phyloP scores from a whole-genome alignment of 495 filamentous ascomycete species.

The Daldinia caldariorum region DNA sequence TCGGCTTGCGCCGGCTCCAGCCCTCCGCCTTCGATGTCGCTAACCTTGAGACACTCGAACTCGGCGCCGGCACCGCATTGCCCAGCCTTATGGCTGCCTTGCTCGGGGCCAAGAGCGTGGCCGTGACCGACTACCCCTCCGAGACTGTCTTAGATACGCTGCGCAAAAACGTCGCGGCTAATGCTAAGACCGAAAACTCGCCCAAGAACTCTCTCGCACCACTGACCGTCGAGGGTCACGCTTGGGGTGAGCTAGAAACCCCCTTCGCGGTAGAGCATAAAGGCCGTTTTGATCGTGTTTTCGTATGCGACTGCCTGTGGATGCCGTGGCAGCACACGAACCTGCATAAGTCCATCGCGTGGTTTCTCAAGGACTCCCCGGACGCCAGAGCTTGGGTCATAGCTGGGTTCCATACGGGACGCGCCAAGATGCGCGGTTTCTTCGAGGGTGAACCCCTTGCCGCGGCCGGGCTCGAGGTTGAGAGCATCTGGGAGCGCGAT shows the following conservation, averaged over 20 bases:
- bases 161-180: slow-evolving; percentile 64
- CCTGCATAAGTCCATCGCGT: slow-evolving; percentile 72
- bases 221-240: slow-evolving; percentile 69
- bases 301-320: slow-evolving; percentile 89
- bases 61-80: slow-evolving; percentile 76
- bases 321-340: slow-evolving; percentile 81
- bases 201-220: slow-evolving; percentile 33
- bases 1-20: slow-evolving; percentile 3
- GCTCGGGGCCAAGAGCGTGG: slow-evolving; percentile 69
- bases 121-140: slow-evolving; percentile 81
- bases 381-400: slow-evolving; percentile 71
- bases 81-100: slow-evolving; percentile 74
- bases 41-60: slow-evolving; percentile 55
- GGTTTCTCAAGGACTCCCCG: slow-evolving; percentile 67
- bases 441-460: slow-evolving; percentile 68
- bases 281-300: slow-evolving; percentile 70
- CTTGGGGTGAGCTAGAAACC: slow-evolving; percentile 74
- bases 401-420: slow-evolving; percentile 86
- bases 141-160: slow-evolving; percentile 69
- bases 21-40: slow-evolving; percentile 48
- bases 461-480: slow-evolving; percentile 69
- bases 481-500: slow-evolving; percentile 80
- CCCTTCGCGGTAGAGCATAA: slow-evolving; percentile 61
- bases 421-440: slow-evolving; percentile 74
- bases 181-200: slow-evolving; percentile 32